These are phyloP conservation scores for Crithidia fasciculata DNA, from an alignment of 208 protist species.

Conservation along the genomic window DNA sequence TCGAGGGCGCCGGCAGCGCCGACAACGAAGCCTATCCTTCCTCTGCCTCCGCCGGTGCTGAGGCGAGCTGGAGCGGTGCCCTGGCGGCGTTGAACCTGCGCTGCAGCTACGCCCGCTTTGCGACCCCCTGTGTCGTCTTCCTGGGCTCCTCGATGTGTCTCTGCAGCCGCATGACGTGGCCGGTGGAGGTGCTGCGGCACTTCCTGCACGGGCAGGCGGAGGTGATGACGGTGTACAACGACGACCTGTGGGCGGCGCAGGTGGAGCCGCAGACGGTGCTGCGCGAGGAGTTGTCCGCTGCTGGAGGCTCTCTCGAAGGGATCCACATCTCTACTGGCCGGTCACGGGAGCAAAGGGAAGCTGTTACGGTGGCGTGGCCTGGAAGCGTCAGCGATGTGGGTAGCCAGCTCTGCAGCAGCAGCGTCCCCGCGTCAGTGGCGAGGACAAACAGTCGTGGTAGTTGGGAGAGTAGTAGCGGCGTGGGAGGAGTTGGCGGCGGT, in stretches of 20 bases:
- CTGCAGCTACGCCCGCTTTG: background rate
- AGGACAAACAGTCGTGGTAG: background rate
- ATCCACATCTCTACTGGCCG: background rate
- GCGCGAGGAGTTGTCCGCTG: slow-evolving; percentile 1
- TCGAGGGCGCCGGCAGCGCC: too few species aligned
- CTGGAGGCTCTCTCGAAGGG: background rate
- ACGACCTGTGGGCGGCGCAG: slow-evolving; percentile 9
- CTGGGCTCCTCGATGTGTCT: slow-evolving; percentile 13
- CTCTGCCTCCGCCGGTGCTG: background rate
- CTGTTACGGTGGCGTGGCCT: background rate
- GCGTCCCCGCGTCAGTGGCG: too few species aligned
- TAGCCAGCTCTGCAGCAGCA: background rate
- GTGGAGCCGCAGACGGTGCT: slow-evolving; percentile 18
- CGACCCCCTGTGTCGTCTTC: slow-evolving; percentile 5
- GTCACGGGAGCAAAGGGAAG: too few species aligned
- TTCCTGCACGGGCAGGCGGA: background rate
- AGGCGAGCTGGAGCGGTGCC: background rate
- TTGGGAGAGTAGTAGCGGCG: too few species aligned
- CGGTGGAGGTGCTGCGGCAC: slow-evolving; percentile 3
- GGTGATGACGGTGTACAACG: slow-evolving; percentile 10
- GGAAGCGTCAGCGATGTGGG: slow-evolving; percentile 1
- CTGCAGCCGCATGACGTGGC: slow-evolving; percentile 15
- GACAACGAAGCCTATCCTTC: too few species aligned
- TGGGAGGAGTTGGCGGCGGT: too few species aligned
- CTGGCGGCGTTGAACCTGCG: background rate